Conservation (phyloP, 345 rosid species). For the Pugionium cornutum region DNA sequence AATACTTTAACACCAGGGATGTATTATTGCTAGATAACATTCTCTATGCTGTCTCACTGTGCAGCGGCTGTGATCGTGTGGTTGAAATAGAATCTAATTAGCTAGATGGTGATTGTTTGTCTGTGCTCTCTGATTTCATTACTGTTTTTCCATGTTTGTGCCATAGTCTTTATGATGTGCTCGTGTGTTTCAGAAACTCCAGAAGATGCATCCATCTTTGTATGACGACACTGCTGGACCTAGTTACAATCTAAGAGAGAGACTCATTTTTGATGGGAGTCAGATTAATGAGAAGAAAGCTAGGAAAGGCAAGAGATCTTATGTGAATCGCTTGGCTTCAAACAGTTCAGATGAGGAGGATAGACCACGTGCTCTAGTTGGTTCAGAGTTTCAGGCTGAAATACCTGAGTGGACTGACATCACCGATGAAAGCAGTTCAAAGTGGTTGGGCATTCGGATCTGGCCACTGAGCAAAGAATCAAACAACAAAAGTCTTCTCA, state of each 20-base stretch:
- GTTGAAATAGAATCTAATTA: slow-evolving; percentile 6
- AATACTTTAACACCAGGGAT: slow-evolving; percentile 1
- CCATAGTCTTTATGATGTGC: neutral
- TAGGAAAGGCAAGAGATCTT: slow-evolving; percentile 25
- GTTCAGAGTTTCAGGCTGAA: slow-evolving; percentile 69
- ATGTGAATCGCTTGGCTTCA: slow-evolving; percentile 31
- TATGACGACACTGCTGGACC: slow-evolving; percentile 69
- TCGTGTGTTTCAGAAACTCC: slow-evolving; percentile 54
- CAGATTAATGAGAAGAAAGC: slow-evolving; percentile 26
- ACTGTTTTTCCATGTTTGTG: slow-evolving; percentile 16
- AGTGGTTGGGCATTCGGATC: slow-evolving; percentile 72
- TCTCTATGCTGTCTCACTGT: neutral
- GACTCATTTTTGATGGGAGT: slow-evolving; percentile 41
- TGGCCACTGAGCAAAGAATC: slow-evolving; percentile 66
- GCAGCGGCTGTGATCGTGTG: neutral
- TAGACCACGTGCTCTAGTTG: slow-evolving; percentile 48
- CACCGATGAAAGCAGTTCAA: slow-evolving; percentile 54
- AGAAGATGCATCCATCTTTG: slow-evolving; percentile 75
- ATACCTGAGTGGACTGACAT: slow-evolving; percentile 67
- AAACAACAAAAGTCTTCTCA: slow-evolving; percentile 32
- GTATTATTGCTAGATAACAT: slow-evolving; percentile 6
- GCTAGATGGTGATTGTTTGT: slow-evolving; percentile 4
- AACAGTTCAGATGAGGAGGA: slow-evolving; percentile 41
- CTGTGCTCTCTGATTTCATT: slow-evolving; percentile 15
- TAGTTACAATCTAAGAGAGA: slow-evolving; percentile 72